Evolutionary conservation across 805 yeast genomes (phyloP).

Genomic region (Soucietia sequanensis): DNA sequence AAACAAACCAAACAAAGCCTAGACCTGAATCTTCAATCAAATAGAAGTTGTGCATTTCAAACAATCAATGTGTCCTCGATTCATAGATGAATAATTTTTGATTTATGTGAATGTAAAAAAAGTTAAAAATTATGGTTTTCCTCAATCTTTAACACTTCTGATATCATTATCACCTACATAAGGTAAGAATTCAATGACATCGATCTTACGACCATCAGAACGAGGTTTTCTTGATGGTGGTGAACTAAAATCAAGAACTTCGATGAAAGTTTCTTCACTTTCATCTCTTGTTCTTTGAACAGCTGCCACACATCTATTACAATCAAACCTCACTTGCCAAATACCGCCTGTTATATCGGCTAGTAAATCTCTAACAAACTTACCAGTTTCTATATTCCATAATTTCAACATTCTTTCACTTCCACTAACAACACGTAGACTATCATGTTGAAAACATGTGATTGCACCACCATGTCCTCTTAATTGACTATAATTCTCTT

Average conservation of each 20-base stretch:
- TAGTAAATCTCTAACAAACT: constrained; percentile 68
- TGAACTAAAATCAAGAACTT: constrained; percentile 75
- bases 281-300: constrained; percentile 59
- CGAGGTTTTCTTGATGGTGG: constrained; percentile 16
- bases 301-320: constrained; percentile 85
- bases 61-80: no score
- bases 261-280: constrained; percentile 68
- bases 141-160: no score
- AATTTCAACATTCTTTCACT: constrained; percentile 83
- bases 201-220: constrained; percentile 2
- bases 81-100: no score
- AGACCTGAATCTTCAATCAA: no score
- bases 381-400: constrained; percentile 82
- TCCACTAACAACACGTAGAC: constrained; percentile 82
- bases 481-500: constrained; percentile 61
- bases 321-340: constrained; percentile 92
- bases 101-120: no score
- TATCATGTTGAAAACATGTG: constrained; percentile 90
- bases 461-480: constrained; percentile 86
- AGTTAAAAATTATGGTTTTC: no score
- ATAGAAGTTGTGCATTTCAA: no score
- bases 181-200: constrained; percentile 4
- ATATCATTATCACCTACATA: no score
- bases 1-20: no score
- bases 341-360: constrained; percentile 78